phyloP scores from a whole-genome alignment of 257 asterid genomes.

The Vinca minor region DNA sequence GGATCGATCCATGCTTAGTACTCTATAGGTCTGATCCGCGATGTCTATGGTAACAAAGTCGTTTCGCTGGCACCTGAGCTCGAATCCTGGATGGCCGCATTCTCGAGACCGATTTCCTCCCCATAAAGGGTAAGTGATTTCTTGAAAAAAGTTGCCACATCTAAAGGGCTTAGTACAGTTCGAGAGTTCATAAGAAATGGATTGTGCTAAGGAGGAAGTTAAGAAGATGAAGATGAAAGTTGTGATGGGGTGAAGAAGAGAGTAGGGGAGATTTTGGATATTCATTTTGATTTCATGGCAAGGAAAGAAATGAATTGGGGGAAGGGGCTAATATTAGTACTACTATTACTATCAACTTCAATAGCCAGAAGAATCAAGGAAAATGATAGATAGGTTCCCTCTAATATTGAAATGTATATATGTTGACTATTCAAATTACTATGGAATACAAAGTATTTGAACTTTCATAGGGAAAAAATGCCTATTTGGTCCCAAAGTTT shows the following conservation, averaged over 20 bases:
- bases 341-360: not conserved
- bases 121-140: conserved; percentile 1
- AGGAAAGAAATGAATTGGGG: not conserved
- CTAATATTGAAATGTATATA: not conserved
- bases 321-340: not conserved
- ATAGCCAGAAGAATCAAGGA: not conserved
- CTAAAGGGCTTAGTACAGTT: not conserved
- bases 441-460: not conserved
- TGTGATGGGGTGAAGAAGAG: not conserved
- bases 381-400: not conserved
- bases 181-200: not conserved
- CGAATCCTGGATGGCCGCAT: conserved; percentile 42
- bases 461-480: not conserved
- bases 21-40: not conserved
- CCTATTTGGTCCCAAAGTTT: too few species aligned
- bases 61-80: conserved; percentile 25
- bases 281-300: not conserved
- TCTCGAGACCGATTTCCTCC: conserved; percentile 8
- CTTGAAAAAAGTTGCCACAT: not conserved
- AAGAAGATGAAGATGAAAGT: not conserved
- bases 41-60: conserved; percentile 6
- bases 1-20: conserved; percentile 1
- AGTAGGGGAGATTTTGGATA: not conserved
- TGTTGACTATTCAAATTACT: conserved; percentile 5
- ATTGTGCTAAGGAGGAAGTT: not conserved